Evolutionary conservation across 768 basidiomycete species (phyloP), one percentile per base, ranked within the genome.

Genomic region (Pleurotus giganteus): DNA sequence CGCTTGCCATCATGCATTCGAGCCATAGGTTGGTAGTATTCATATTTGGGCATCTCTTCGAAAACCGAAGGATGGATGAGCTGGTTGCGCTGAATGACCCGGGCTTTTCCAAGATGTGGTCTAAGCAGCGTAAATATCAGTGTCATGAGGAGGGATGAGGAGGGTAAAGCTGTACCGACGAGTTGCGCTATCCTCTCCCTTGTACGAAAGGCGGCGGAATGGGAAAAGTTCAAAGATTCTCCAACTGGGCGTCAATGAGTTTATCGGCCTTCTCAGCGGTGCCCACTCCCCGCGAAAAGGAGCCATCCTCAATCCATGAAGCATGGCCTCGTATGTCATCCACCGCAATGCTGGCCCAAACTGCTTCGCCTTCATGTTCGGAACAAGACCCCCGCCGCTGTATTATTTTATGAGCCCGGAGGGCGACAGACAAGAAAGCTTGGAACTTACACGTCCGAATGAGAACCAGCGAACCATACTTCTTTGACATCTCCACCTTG

Each of bases 371-470:
- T 53, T 34, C 26, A 9, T 13, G 28, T 67, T 67, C 13, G 45
- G n/a, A 12, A 15, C 28, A 41, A 60, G 61, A 2, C 65, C 63
- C 1, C 65, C 54, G 46, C 67, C 41, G 13, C 63, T 53, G 61
- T 15, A 19, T 9, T 19, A 6, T 26, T 9, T 36, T 1, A 17
- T 42, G 9, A 23, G 17, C 23, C 2, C n/a, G 19, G 24, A 19
- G 19, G 15, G 44, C 24, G 19, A 23, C n/a, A 53, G n/a, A 41
- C 19, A 27, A 43, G 11, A 29, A 26, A 15, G 9, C 15, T 43
- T 28, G 15, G 17, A 32, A 41, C 68, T 49, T 52, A 71, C 70
- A 71, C 64, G 47, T 72, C 71, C 0, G 69, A 69, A 42, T 68
- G 66, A 19, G 55, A 59, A 3, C 66, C 66, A 4, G 57, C 54